A percentile compares a stretch with the other conserved stretches of the same genome.
phyloP scores from a whole-genome alignment of 1,139 yeast species.

The Candida pseudocylindracea region DNA sequence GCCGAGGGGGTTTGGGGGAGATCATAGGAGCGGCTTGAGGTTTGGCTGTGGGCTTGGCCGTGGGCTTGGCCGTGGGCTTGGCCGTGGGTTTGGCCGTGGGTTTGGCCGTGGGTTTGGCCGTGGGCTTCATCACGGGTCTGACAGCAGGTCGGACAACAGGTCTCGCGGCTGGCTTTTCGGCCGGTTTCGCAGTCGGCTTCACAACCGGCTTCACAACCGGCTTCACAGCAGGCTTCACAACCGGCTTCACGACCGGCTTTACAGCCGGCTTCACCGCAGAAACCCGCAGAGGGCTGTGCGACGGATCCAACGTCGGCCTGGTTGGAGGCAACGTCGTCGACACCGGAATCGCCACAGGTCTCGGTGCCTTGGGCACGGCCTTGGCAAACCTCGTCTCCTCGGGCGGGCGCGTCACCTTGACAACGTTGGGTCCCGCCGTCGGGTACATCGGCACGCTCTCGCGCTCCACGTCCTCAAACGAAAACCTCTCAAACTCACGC shows the following conservation, averaged over 20 bases:
- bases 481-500: slow-evolving; percentile 4
- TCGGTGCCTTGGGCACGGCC: background rate
- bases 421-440: no score
- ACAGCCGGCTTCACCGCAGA: background rate
- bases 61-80: slow-evolving; percentile 4
- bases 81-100: slow-evolving; percentile 1
- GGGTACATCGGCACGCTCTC: no score
- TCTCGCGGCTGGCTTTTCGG: background rate
- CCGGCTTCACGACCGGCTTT: background rate
- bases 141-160: background rate
- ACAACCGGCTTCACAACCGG: background rate
- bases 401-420: background rate
- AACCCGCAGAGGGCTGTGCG: no score
- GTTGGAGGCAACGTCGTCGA: no score
- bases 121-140: slow-evolving; percentile 6
- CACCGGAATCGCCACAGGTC: background rate
- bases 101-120: slow-evolving; percentile 6
- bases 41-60: slow-evolving; percentile 1
- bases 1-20: slow-evolving; percentile 1
- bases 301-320: no score
- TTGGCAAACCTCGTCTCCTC: background rate
- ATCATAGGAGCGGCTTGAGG: no score
- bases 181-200: background rate
- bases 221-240: background rate
- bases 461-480: slow-evolving; percentile 26